A percentile compares a stretch with the other conserved stretches of the same genome.
These are phyloP conservation scores for Choanephora cucurbitarum DNA, from an alignment of 371 early-diverging fungal genomes.

Conservation along the genomic window DNA sequence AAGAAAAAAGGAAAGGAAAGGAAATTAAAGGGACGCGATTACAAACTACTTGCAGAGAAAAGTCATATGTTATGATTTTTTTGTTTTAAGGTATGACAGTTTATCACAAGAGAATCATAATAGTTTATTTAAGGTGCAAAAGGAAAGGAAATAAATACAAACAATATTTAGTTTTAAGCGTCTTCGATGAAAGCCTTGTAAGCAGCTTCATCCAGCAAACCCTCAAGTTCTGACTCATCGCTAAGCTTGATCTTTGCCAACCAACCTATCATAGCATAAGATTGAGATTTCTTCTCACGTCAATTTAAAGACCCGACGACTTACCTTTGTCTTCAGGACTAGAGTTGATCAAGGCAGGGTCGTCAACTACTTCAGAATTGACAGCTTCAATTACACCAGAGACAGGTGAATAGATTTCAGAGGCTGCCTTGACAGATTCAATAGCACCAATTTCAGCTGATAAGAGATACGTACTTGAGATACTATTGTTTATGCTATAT, in stretches of 20 bases:
- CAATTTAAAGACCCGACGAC: constrained; percentile 3
- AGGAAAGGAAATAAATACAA: constrained; percentile 6
- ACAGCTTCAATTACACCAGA: constrained; percentile 81
- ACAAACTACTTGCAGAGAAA: neutral
- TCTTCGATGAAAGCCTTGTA: constrained; percentile 63
- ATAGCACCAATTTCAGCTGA: constrained; percentile 82
- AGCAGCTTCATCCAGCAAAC: constrained; percentile 70
- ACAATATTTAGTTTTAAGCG: constrained; percentile 25
- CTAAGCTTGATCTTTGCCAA: constrained; percentile 88
- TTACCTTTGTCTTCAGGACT: constrained; percentile 78
- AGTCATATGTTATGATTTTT: neutral
- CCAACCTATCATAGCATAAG: constrained; percentile 72
- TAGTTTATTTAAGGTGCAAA: neutral
- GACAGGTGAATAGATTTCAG: constrained; percentile 91
- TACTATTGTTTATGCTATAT: too few relatives aligned
- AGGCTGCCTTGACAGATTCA: constrained; percentile 96
- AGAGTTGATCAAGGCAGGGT: constrained; percentile 80
- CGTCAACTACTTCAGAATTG: constrained; percentile 65
- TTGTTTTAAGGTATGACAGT: neutral
- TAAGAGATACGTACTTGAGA: neutral
- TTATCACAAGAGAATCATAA: neutral
- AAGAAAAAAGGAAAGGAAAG: constrained; percentile 7
- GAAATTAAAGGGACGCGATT: neutral
- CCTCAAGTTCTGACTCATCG: constrained; percentile 65
- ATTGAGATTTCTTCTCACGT: constrained; percentile 5